Evolutionary conservation across 495 filamentous ascomycete genomes (phyloP), one percentile per base, ranked within the genome.

Genomic region (Penicillium angulare): DNA sequence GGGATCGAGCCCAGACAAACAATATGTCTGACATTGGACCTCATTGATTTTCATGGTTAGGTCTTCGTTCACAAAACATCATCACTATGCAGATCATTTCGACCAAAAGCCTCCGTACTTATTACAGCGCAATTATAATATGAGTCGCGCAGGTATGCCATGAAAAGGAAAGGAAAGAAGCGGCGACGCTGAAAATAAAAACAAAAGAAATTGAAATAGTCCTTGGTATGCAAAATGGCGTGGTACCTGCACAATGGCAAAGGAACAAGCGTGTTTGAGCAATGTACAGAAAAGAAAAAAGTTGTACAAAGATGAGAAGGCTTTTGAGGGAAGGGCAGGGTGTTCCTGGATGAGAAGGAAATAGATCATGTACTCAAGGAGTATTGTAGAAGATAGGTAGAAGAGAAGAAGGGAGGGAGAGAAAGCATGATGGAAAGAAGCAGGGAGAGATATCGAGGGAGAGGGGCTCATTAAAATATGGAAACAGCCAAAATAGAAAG

Each of bases 1-100:
- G 33, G 33, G 17, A 13, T 35, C 17, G 13, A 56, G 84, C 92
- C 35, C 75, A 88, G 20, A 69, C 71, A 41, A 83, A 75, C 71
- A 89, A 84, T 65, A 72, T 38, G 47, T 52, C 56, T 64, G 49
- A 55, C 59, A 59, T 59, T 43, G 41, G 39, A 44, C 49, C 47
- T 64, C 55, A 51, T 50, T 53, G 50, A 26, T 54, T 36, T 53
- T 56, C 58, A 56, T 56, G 40, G 39, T 43, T 42, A 40, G 48
- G 47, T 42, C 49, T 59, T 59, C 49, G 46, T 53, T 27, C 43
- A 50, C 42, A 45, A 52, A 57, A 50, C 40, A 60, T 55, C 48
- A 52, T 56, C 49, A 56, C 39, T 41, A 46, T 45, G 40, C 47
- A 52, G 51, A 49, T 52, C 54, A 26, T 47, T 44, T 45, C 24